Conservation (phyloP, 768 basidiomycete genomes). For the Multifurca ochricompacta region DNA sequence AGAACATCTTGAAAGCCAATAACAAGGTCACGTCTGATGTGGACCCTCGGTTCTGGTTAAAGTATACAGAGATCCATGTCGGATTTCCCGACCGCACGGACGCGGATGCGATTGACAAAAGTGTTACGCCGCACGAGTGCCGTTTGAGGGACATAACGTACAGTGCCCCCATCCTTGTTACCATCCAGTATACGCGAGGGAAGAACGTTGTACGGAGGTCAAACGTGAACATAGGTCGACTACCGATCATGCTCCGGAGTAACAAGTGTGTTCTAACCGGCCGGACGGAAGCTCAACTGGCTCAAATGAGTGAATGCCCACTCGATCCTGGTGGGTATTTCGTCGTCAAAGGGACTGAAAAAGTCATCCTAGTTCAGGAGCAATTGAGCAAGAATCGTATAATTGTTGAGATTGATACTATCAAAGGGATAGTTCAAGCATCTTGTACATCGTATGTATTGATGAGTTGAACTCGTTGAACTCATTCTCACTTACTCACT, state of each 20-base stretch:
- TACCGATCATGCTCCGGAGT: conserved; percentile 95
- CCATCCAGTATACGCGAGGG: conserved; percentile 90
- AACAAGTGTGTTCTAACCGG: conserved; percentile 89
- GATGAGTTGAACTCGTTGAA: too few species aligned
- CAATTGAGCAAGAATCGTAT: conserved; percentile 99
- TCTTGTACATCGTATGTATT: conserved; percentile 86
- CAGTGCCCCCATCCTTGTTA: conserved; percentile 86
- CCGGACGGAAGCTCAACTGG: conserved; percentile 69
- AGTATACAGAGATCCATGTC: conserved; percentile 92
- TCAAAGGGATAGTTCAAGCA: conserved; percentile 86
- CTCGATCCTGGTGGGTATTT: conserved; percentile 99
- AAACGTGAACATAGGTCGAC: conserved; percentile 80
- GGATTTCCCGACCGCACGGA: conserved; percentile 90
- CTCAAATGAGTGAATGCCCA: conserved; percentile 95
- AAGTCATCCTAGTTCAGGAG: conserved; percentile 98
- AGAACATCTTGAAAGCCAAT: conserved; percentile 91
- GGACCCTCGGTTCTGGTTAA: conserved; percentile 93
- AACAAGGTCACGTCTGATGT: conserved; percentile 94
- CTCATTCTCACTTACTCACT: too few species aligned
- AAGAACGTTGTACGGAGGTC: conserved; percentile 76
- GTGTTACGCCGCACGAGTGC: conserved; percentile 94
- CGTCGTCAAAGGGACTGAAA: conserved; percentile 97
- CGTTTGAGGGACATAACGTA: conserved; percentile 94
- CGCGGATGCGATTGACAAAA: conserved; percentile 64
- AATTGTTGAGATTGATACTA: conserved; percentile 90